Percentiles rank a stretch among this genome's conserved stretches.
These are phyloP conservation scores for Trametes gibbosa DNA, from an alignment of 768 basidiomycete species.

Conservation along the genomic window DNA sequence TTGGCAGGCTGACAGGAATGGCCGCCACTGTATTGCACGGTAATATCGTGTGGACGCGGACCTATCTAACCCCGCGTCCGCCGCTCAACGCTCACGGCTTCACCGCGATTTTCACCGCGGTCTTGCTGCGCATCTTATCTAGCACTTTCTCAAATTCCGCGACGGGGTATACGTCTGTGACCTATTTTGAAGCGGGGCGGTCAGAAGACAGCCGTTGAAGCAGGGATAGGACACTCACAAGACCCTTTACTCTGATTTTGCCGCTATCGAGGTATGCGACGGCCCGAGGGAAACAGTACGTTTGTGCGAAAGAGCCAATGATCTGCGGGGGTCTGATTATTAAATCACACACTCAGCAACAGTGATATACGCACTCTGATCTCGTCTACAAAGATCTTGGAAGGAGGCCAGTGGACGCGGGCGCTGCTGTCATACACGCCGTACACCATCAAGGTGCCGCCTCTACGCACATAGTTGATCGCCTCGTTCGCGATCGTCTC, in stretches of 20 bases:
- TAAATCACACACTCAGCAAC: not conserved
- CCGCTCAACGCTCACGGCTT: conserved; percentile 34
- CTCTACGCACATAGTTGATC: conserved; percentile 86
- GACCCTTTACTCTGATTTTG: conserved; percentile 79
- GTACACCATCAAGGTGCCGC: conserved; percentile 84
- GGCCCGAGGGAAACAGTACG: conserved; percentile 87
- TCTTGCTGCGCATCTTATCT: conserved; percentile 61
- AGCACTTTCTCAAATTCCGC: conserved; percentile 62
- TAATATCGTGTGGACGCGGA: not conserved
- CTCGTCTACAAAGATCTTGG: conserved; percentile 76
- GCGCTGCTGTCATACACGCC: conserved; percentile 90
- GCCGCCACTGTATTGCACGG: not conserved
- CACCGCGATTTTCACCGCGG: conserved; percentile 51
- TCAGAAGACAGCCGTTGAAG: not conserved
- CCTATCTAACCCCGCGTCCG: not conserved
- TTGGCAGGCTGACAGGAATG: not conserved
- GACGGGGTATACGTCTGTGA: conserved; percentile 56
- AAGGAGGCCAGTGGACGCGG: conserved; percentile 80
- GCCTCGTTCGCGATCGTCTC: conserved; percentile 85
- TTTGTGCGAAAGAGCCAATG: conserved; percentile 89
- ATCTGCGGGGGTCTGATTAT: conserved; percentile 44
- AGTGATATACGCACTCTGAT: conserved; percentile 42
- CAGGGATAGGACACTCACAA: conserved; percentile 43
- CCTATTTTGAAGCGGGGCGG: conserved; percentile 27
- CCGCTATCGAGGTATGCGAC: conserved; percentile 86